Conservation (phyloP, 2,329 filamentous ascomycete species). For the Paecilomyces formosus region DNA sequence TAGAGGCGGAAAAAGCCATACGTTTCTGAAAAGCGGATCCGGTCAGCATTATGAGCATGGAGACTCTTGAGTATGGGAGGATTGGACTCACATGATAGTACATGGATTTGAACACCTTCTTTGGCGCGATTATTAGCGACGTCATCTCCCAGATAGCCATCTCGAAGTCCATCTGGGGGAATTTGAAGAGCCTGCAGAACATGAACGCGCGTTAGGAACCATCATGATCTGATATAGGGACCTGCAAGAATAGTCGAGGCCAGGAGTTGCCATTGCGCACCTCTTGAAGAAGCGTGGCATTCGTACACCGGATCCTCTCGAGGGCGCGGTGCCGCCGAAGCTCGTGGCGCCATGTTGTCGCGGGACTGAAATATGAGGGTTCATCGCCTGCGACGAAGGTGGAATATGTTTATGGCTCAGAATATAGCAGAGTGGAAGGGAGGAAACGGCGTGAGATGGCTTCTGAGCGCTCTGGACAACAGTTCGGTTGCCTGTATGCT, state of each 20-base stretch:
- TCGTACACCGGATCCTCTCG: conserved; percentile 45
- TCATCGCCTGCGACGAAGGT: conserved; percentile 35
- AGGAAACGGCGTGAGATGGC: background rate
- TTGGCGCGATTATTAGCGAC: conserved; percentile 58
- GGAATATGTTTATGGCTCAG: background rate
- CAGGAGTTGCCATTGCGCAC: conserved; percentile 18
- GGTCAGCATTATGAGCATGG: conserved; percentile 15
- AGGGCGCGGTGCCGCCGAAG: conserved; percentile 45
- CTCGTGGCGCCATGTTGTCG: conserved; percentile 50
- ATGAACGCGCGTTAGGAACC: conserved; percentile 6
- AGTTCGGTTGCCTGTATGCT: background rate
- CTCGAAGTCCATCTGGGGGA: conserved; percentile 68
- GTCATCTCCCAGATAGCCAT: conserved; percentile 69
- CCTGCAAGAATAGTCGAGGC: background rate
- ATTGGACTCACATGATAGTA: conserved; percentile 58
- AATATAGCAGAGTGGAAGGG: background rate
- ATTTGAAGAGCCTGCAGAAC: conserved; percentile 54
- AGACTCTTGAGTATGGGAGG: conserved; percentile 1
- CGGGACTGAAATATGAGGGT: conserved; percentile 53
- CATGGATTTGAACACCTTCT: conserved; percentile 64
- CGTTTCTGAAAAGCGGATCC: conserved; percentile 30
- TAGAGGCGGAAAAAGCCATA: conserved; percentile 14
- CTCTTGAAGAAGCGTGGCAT: conserved; percentile 63
- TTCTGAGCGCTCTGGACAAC: background rate
- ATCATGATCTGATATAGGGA: background rate